Percentiles rank a stretch among this genome's conserved stretches.
Conservation (phyloP, 441 rosid genomes). For the Heliophila coronopifolia region DNA sequence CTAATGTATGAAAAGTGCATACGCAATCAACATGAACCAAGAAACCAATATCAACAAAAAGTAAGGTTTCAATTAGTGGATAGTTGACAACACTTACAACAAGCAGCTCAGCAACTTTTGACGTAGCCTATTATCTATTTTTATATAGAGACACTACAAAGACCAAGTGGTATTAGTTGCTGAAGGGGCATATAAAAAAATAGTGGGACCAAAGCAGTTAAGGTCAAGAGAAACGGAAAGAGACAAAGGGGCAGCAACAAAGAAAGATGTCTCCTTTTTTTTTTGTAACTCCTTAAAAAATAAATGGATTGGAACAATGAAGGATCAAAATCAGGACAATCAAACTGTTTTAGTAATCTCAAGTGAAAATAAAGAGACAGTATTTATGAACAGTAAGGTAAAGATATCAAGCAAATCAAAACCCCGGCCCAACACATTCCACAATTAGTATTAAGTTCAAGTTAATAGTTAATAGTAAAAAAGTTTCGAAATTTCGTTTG, state of each 20-base stretch:
- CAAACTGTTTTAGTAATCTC: not conserved
- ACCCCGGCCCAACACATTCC: not conserved
- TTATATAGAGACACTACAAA: not conserved
- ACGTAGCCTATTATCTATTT: conserved; percentile 22
- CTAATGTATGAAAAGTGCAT: conserved; percentile 16
- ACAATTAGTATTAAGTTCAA: not conserved
- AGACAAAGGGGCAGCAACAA: conserved; percentile 27
- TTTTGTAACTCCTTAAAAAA: conserved; percentile 24
- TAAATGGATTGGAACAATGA: conserved; percentile 16
- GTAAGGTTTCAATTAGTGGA: conserved; percentile 26
- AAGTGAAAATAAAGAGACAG: conserved; percentile 2
- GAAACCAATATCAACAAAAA: conserved; percentile 21
- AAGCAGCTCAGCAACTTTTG: conserved; percentile 20
- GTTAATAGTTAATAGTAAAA: conserved; percentile 5
- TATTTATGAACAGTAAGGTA: not conserved
- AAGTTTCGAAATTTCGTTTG: conserved; percentile 10
- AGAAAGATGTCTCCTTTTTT: conserved; percentile 14
- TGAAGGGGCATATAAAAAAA: conserved; percentile 24
- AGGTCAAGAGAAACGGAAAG: conserved; percentile 28
- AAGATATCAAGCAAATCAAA: not conserved
- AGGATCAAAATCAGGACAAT: conserved; percentile 11
- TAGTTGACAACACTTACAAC: conserved; percentile 23
- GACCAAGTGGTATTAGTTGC: conserved; percentile 16
- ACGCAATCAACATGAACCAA: conserved; percentile 29
- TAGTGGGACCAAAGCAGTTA: conserved; percentile 30